Base-by-base conservation (phyloP, 441 rosid species). In the Macaranga tanarius region DNA sequence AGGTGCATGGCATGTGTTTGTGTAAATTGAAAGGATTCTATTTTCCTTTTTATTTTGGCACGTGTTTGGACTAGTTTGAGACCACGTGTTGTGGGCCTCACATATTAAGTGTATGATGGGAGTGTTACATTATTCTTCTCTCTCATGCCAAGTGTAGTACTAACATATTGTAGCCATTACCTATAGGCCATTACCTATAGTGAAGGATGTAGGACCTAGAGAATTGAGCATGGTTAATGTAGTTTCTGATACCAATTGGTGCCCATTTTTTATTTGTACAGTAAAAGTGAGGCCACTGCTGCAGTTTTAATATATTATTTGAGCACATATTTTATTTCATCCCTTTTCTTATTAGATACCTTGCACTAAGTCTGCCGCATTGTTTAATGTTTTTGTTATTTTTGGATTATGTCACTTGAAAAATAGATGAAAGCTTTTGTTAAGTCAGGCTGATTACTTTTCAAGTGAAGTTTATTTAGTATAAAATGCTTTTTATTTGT, bases 171-270 rank as follows among this genome's bases (percentile, higher is more conserved):
- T 23, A 59, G 12, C 65, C 28, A 1, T 79, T 75, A 44, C 28
- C 56, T 83, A 82, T 97, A 95, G 99, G n/a, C n/a, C n/a, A n/a
- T n/a, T n/a, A n/a, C n/a, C n/a, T n/a, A n/a, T n/a, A n/a, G n/a
- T 95, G 80, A 63, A 88, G 56, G 98, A 95, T 79, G 82, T 73
- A 16, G 99, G 95, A 83, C 97, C 99, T 71, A 98, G 99, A 70
- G 86, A 93, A 52, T 63, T 93, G 71, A 93, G 99, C 80, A 95
- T 95, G 99, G 99, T 97, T 67, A 95, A 95, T 83, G 98, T 97
- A 59, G 98, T 98, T 31, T 96, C 99, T 17, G 85, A 95, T 76
- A 95, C 99, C 47, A 95, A 95, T 70, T 97, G 99, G 69, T 93
- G 99, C 83, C 99, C 92, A 73, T 91, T 95, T 83, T 92, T 95